Percentiles rank a stretch among this genome's conserved stretches.
Conservation (phyloP, 768 basidiomycete species). For the Pulveroboletus sp. region DNA sequence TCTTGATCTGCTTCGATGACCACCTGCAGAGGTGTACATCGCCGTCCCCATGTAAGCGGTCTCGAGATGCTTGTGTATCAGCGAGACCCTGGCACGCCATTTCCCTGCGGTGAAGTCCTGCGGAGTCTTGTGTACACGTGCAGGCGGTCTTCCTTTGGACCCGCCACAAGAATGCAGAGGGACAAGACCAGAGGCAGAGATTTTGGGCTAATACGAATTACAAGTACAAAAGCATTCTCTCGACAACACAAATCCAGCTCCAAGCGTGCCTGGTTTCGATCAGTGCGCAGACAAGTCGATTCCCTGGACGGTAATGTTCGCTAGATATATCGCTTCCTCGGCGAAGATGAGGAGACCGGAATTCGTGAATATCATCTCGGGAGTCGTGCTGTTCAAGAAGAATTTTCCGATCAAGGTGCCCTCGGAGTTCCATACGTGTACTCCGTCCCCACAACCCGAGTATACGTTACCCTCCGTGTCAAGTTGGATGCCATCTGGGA, state of each 20-base stretch:
- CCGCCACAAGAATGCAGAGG: background rate
- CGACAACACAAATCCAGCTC: no score
- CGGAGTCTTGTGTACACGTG: constrained; percentile 5
- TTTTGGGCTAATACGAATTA: background rate
- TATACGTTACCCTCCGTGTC: constrained; percentile 66
- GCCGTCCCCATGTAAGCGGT: background rate
- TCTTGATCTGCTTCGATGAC: constrained; percentile 9
- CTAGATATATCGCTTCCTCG: constrained; percentile 38
- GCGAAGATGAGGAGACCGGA: constrained; percentile 37
- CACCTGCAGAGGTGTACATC: constrained; percentile 13
- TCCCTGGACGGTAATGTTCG: constrained; percentile 32
- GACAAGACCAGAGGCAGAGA: background rate
- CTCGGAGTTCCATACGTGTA: constrained; percentile 53
- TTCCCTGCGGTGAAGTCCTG: background rate
- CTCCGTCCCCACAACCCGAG: constrained; percentile 64
- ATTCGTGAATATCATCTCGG: constrained; percentile 41
- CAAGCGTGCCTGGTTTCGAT: background rate
- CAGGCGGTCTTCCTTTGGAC: background rate
- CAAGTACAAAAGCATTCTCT: background rate
- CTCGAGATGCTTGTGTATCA: background rate
- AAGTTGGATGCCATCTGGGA: constrained; percentile 64
- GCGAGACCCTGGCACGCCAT: background rate
- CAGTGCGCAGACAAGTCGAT: constrained; percentile 13
- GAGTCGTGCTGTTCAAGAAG: constrained; percentile 25
- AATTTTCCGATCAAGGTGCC: constrained; percentile 44